Percentiles rank a stretch among this genome's conserved stretches.
These are phyloP conservation scores for Kwoniella heveanensis DNA, from an alignment of 768 basidiomycete genomes.

Conservation along the genomic window DNA sequence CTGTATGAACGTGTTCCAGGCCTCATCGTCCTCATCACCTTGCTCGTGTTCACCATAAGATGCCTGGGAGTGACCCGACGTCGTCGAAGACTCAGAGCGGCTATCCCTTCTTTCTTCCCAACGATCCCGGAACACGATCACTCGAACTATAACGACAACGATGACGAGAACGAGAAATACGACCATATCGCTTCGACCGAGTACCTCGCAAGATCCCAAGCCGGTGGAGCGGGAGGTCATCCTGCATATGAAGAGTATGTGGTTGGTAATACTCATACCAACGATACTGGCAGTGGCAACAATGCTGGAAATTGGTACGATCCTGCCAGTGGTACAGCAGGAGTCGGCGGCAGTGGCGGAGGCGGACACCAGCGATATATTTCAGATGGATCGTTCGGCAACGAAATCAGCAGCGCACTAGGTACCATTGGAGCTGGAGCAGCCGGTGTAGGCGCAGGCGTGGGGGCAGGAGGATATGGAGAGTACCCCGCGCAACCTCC, in stretches of 20 bases:
- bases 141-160: background rate
- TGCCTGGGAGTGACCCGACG: conserved; percentile 1
- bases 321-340: background rate
- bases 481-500: background rate
- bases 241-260: background rate
- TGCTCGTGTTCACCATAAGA: background rate
- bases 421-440: background rate
- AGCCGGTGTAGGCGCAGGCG: background rate
- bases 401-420: background rate
- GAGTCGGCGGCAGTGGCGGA: background rate
- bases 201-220: background rate
- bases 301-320: background rate
- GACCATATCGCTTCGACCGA: background rate
- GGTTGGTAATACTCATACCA: background rate
- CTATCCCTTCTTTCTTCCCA: conserved; percentile 15
- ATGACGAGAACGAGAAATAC: background rate
- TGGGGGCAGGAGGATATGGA: background rate
- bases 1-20: no score
- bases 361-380: background rate
- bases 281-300: no score
- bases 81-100: background rate
- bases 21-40: background rate
- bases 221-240: background rate
- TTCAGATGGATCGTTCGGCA: background rate
- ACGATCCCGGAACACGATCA: background rate